A percentile compares a stretch with the other conserved stretches of the same genome.
phyloP scores from a whole-genome alignment of 192 early-diverging fungal species.

The Diversispora epigaea region DNA sequence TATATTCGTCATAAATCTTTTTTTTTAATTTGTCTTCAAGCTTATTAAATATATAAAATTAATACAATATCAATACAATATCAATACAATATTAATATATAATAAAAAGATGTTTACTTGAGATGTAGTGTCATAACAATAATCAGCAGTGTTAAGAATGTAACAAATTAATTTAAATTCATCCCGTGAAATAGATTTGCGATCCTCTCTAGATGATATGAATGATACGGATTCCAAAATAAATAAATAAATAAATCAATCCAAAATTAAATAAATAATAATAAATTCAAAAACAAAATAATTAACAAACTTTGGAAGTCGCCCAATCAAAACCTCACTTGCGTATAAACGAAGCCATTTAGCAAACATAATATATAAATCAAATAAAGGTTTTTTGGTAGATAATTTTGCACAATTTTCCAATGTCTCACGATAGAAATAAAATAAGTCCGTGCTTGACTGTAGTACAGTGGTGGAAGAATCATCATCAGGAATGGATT shows the following conservation, averaged over 20 bases:
- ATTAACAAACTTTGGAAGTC: conserved; percentile 65
- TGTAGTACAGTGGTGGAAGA: conserved; percentile 65
- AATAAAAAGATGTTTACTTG: conserved; percentile 50
- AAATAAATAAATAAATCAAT: conserved; percentile 6
- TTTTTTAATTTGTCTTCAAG: conserved; percentile 90
- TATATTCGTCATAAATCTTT: conserved; percentile 69
- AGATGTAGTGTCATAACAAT: conserved; percentile 79
- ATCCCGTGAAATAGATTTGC: conserved; percentile 59
- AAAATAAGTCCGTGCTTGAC: conserved; percentile 90
- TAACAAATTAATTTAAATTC: conserved; percentile 71
- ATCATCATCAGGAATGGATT: conserved; percentile 56
- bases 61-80: not conserved
- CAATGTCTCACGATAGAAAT: conserved; percentile 87
- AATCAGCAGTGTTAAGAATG: conserved; percentile 94
- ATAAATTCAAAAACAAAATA: not conserved
- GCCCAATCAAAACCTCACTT: conserved; percentile 66
- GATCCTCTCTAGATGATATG: conserved; percentile 54
- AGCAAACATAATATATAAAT: conserved; percentile 77
- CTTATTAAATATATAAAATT: conserved; percentile 46
- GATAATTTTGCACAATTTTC: conserved; percentile 83
- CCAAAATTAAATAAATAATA: not conserved
- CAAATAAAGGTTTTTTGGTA: conserved; percentile 81
- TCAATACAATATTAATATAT: not conserved
- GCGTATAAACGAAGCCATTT: conserved; percentile 82
- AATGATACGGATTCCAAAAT: not conserved